Evolutionary conservation across 352 stramenopile genomes (phyloP).

Genomic region (Phytopythium sindhum): DNA sequence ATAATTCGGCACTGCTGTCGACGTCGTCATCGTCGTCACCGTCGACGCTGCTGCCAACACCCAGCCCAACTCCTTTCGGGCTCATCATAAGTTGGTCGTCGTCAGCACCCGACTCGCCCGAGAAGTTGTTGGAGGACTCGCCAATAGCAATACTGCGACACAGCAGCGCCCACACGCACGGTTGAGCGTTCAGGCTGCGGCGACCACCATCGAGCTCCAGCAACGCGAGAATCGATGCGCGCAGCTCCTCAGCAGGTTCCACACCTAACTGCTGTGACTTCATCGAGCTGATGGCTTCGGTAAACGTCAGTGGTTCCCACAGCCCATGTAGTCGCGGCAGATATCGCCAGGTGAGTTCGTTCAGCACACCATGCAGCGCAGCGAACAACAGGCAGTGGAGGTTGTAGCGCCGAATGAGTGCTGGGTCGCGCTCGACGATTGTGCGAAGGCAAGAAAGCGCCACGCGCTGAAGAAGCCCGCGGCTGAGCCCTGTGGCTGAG

Average conservation of each 20-base stretch:
- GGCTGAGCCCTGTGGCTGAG: constrained; percentile 45
- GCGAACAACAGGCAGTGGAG: constrained; percentile 75
- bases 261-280: constrained; percentile 13
- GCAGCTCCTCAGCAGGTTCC: constrained; percentile 39
- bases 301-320: constrained; percentile 60
- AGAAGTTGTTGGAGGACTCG: constrained; percentile 50
- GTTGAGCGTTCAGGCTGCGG: constrained; percentile 32
- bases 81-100: constrained; percentile 68
- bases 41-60: constrained; percentile 1
- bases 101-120: constrained; percentile 12
- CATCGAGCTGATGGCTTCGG: constrained; percentile 4
- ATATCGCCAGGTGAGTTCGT: constrained; percentile 53
- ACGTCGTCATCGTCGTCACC: constrained; percentile 11
- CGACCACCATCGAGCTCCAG: constrained; percentile 65
- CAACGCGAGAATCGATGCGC: constrained; percentile 55
- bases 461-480: constrained; percentile 68
- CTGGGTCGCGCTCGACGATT: constrained; percentile 70
- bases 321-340: constrained; percentile 65
- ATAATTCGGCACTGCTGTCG: constrained; percentile 16
- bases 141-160: constrained; percentile 79
- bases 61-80: constrained; percentile 45
- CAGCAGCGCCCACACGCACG: constrained; percentile 71
- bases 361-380: constrained; percentile 71
- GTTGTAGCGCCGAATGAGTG: constrained; percentile 53
- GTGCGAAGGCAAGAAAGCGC: constrained; percentile 74